A percentile compares a stretch with the other conserved stretches of the same genome.
These are phyloP conservation scores for Termitomyces sp. DNA, from an alignment of 768 basidiomycete genomes.

Conservation along the genomic window DNA sequence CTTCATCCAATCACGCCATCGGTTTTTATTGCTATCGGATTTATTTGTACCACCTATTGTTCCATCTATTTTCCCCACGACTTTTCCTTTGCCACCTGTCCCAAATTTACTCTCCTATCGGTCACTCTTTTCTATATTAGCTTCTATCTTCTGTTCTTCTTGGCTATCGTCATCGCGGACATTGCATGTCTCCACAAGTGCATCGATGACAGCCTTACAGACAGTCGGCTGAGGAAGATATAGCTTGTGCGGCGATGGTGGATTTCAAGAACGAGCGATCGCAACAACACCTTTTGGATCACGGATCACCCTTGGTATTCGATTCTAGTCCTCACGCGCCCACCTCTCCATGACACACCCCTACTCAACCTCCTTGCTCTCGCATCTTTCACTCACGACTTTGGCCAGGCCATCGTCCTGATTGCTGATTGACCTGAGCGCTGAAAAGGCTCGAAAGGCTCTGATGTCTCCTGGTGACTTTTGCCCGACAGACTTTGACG, in stretches of 20 bases:
- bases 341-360: slow-evolving; percentile 8
- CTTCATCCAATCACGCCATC: slow-evolving; percentile 21
- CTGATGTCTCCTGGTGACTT: slow-evolving; percentile 7
- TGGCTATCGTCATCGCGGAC: slow-evolving; percentile 22
- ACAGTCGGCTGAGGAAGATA: slow-evolving; percentile 21
- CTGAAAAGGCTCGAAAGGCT: slow-evolving; percentile 6
- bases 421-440: slow-evolving; percentile 15
- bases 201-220: slow-evolving; percentile 16
- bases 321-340: slow-evolving; percentile 12
- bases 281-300: slow-evolving; percentile 16
- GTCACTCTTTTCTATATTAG: slow-evolving; percentile 21
- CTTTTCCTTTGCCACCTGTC: slow-evolving; percentile 11
- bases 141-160: slow-evolving; percentile 7
- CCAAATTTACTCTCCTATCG: slow-evolving; percentile 5
- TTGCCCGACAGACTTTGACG: slow-evolving; percentile 11
- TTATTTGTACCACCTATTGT: slow-evolving; percentile 23
- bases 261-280: slow-evolving; percentile 19
- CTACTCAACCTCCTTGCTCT: slow-evolving; percentile 17
- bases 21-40: slow-evolving; percentile 45
- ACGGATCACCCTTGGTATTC: slow-evolving; percentile 14
- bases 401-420: slow-evolving; percentile 34
- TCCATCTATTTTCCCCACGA: background rate
- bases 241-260: slow-evolving; percentile 23
- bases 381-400: slow-evolving; percentile 15
- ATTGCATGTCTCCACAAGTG: slow-evolving; percentile 29